phyloP scores from a whole-genome alignment of 1,139 yeast genomes.

The Geotrichum bryndzae region DNA sequence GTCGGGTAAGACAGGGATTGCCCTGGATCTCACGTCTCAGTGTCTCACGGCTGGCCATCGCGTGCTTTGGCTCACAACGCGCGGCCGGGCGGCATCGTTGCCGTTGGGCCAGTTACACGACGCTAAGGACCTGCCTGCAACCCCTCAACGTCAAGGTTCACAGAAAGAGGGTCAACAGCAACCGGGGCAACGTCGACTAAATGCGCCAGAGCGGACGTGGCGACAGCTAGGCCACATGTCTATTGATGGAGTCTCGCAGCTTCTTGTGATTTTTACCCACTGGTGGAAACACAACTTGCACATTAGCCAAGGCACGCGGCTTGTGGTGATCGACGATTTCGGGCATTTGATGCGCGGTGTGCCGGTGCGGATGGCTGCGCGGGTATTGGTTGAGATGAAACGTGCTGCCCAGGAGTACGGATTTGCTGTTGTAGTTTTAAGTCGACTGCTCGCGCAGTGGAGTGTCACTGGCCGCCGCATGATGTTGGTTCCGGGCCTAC shows the following conservation, averaged over 20 bases:
- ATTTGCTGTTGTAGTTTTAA: neutral
- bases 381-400: constrained; percentile 1
- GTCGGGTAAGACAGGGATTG: constrained; percentile 13
- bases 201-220: neutral
- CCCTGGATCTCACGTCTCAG: constrained; percentile 11
- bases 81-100: constrained; percentile 5
- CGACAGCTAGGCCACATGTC: constrained; percentile 10
- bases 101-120: constrained; percentile 1
- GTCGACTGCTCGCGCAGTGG: constrained; percentile 1
- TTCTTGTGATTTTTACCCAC: constrained; percentile 4
- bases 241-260: constrained; percentile 9
- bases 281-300: neutral
- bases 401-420: constrained; percentile 2
- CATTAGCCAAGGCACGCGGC: constrained; percentile 4
- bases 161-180: neutral
- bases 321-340: constrained; percentile 14
- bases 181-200: neutral
- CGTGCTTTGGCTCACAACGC: constrained; percentile 13
- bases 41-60: constrained; percentile 5
- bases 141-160: neutral
- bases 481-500: constrained; percentile 1
- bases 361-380: neutral
- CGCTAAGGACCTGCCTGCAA: neutral
- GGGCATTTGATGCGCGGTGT: neutral
- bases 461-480: neutral